Percentiles rank a stretch among this genome's conserved stretches.
Evolutionary conservation across 2,329 filamentous ascomycete species (phyloP).

Genomic region (Colletotrichum kahawae): DNA sequence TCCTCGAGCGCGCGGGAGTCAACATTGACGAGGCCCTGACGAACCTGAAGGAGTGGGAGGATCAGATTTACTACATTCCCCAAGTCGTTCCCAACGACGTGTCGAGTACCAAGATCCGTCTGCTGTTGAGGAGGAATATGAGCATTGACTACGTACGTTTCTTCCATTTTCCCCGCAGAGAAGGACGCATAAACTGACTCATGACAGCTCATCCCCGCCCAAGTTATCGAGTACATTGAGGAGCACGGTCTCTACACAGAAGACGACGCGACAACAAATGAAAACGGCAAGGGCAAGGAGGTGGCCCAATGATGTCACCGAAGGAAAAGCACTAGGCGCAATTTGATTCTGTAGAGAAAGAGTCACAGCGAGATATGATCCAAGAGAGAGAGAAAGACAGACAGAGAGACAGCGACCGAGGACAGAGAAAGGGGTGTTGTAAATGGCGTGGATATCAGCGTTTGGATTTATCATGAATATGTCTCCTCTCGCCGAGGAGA

Average conservation of each 20-base stretch:
- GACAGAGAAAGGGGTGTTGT: background rate
- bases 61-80: conserved; percentile 87
- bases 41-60: conserved; percentile 80
- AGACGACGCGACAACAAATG: conserved; percentile 14
- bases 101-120: conserved; percentile 29
- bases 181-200: background rate
- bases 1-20: conserved; percentile 86
- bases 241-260: conserved; percentile 70
- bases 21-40: conserved; percentile 87
- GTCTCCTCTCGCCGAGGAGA: background rate
- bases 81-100: conserved; percentile 89
- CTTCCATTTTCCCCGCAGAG: background rate
- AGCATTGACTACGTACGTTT: conserved; percentile 22
- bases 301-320: background rate
- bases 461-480: conserved; percentile 7
- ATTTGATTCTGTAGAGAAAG: background rate
- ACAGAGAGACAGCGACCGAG: background rate
- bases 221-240: conserved; percentile 77
- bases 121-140: conserved; percentile 23
- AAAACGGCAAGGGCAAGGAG: conserved; percentile 18
- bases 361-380: background rate
- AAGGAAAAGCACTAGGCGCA: background rate
- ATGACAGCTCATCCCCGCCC: conserved; percentile 70
- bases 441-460: conserved; percentile 17
- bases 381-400: background rate